Conservation (phyloP, 495 filamentous ascomycete genomes). For the Penicillium waksmanii region DNA sequence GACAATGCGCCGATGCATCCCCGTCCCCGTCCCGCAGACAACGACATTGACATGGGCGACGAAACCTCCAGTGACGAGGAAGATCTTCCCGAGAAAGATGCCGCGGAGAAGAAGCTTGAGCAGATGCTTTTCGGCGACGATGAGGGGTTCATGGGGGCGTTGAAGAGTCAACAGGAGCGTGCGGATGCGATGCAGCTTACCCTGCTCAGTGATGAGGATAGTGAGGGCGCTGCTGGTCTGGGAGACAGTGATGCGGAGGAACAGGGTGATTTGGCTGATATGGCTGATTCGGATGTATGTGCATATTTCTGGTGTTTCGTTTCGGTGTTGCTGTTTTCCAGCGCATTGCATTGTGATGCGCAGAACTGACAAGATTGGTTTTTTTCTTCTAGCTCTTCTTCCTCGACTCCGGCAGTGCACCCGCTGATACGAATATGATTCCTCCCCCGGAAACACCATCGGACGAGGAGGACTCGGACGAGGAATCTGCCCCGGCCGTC, state of each 20-base stretch:
- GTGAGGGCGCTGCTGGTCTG: constrained; percentile 32
- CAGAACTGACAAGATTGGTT: neutral
- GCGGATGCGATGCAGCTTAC: constrained; percentile 38
- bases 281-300: constrained; percentile 46
- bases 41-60: constrained; percentile 38
- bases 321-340: no score
- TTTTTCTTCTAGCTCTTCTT: constrained; percentile 62
- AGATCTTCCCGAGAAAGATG: constrained; percentile 66
- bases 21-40: constrained; percentile 20
- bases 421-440: constrained; percentile 46
- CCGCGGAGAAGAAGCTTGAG: constrained; percentile 81
- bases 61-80: constrained; percentile 44
- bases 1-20: constrained; percentile 23
- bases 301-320: neutral
- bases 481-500: constrained; percentile 53
- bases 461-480: constrained; percentile 40
- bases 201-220: constrained; percentile 37
- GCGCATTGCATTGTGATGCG: no score
- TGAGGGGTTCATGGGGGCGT: constrained; percentile 72
- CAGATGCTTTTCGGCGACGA: constrained; percentile 83
- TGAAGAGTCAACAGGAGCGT: constrained; percentile 54
- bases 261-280: constrained; percentile 59
- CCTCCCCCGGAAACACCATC: constrained; percentile 35
- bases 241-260: constrained; percentile 35
- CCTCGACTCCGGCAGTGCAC: constrained; percentile 63